phyloP scores from a whole-genome alignment of 2,329 filamentous ascomycete species.

The Colletotrichum tabaci region DNA sequence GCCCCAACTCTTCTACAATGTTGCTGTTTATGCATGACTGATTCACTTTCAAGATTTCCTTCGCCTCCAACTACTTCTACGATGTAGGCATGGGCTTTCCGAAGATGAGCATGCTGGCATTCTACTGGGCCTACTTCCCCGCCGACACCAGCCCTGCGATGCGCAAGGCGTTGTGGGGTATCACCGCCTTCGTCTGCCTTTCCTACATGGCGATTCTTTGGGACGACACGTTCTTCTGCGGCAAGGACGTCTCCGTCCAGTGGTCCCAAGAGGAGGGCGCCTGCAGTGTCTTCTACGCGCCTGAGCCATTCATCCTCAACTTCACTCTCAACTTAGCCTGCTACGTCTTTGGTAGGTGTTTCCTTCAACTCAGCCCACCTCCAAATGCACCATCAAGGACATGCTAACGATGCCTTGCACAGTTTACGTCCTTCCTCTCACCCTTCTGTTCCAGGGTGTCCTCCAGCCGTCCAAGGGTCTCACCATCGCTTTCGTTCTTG shows the following conservation, averaged over 20 bases:
- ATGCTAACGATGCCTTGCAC: neutral
- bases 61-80: slow-evolving; percentile 55
- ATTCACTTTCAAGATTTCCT: slow-evolving; percentile 48
- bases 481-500: slow-evolving; percentile 46
- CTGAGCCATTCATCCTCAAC: slow-evolving; percentile 53
- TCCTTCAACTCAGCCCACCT: too few relatives aligned
- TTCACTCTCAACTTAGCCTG: slow-evolving; percentile 53
- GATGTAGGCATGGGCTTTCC: slow-evolving; percentile 55
- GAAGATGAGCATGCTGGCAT: slow-evolving; percentile 54
- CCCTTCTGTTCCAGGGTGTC: slow-evolving; percentile 48
- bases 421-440: slow-evolving; percentile 53
- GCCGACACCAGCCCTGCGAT: slow-evolving; percentile 46
- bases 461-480: slow-evolving; percentile 44
- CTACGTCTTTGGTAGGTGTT: slow-evolving; percentile 49
- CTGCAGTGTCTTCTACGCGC: slow-evolving; percentile 54
- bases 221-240: slow-evolving; percentile 54
- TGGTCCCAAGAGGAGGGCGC: slow-evolving; percentile 55
- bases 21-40: neutral
- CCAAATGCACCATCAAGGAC: too few relatives aligned
- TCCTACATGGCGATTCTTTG: slow-evolving; percentile 52
- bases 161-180: slow-evolving; percentile 49
- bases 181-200: slow-evolving; percentile 50
- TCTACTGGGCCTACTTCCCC: slow-evolving; percentile 54
- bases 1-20: fast-evolving
- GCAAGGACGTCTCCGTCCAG: slow-evolving; percentile 51